phyloP scores from a whole-genome alignment of 2,329 filamentous ascomycete species.

The Fusarium nurragi region DNA sequence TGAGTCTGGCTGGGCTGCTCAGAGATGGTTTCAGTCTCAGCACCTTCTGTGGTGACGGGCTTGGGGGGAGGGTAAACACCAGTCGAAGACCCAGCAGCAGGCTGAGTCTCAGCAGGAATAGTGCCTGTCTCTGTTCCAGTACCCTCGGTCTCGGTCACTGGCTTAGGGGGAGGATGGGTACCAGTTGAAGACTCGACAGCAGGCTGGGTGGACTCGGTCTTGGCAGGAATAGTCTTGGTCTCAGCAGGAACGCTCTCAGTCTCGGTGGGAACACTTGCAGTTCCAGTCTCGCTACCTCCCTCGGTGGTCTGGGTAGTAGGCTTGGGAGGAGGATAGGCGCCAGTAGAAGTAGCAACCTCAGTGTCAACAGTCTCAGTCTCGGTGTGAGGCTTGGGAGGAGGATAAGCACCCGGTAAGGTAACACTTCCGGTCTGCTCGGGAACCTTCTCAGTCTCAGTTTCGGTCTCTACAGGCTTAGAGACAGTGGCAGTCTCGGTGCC shows the following conservation, averaged over 20 bases:
- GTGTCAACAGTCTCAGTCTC: neutral
- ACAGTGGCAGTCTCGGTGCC: neutral
- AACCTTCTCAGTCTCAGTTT: constrained; percentile 7
- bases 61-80: constrained; percentile 16
- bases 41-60: neutral
- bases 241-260: neutral
- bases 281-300: neutral
- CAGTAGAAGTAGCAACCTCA: neutral
- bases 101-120: neutral
- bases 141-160: neutral
- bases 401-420: neutral
- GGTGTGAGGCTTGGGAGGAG: too few relatives aligned
- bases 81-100: neutral
- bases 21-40: neutral
- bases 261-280: neutral
- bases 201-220: neutral
- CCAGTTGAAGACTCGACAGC: neutral
- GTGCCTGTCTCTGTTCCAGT: neutral
- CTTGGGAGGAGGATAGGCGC: constrained; percentile 2
- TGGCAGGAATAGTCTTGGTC: neutral
- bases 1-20: neutral
- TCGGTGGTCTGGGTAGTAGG: neutral
- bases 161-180: neutral
- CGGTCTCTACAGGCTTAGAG: neutral
- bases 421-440: neutral